Conservation (phyloP, 805 yeast species). For the Scheffersomyces ergatensis region DNA sequence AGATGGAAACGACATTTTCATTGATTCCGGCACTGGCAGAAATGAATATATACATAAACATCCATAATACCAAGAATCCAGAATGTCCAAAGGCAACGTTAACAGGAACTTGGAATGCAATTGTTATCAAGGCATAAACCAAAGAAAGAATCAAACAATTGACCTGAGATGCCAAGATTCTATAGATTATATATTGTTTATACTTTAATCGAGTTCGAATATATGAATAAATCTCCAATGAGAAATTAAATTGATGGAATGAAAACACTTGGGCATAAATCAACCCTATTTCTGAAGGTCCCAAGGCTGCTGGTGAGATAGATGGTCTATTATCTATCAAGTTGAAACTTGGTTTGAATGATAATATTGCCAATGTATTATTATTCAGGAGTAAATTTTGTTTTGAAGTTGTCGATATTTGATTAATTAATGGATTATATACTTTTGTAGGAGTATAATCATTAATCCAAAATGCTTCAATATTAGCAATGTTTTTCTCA, state of each 20-base stretch:
- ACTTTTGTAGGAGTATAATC: conserved; percentile 15
- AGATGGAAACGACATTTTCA: conserved; percentile 21
- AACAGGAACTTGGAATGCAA: conserved; percentile 29
- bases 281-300: conserved; percentile 32
- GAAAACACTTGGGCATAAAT: conserved; percentile 30
- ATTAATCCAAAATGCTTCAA: conserved; percentile 19
- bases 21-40: conserved; percentile 26
- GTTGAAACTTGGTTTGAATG: conserved; percentile 19
- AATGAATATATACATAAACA: conserved; percentile 25
- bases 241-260: conserved; percentile 34
- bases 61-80: conserved; percentile 34
- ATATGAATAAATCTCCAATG: conserved; percentile 19
- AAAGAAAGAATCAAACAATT: conserved; percentile 26
- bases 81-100: conserved; percentile 23
- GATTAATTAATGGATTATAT: conserved; percentile 14
- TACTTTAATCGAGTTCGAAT: conserved; percentile 19
- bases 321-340: conserved; percentile 19
- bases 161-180: conserved; percentile 27
- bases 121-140: conserved; percentile 26
- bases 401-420: conserved; percentile 12
- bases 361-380: conserved; percentile 14
- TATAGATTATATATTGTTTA: conserved; percentile 23
- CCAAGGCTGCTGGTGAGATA: conserved; percentile 19
- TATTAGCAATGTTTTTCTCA: conserved; percentile 15
- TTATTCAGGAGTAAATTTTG: conserved; percentile 9